These are phyloP conservation scores for Baorangia bicolor DNA, from an alignment of 768 basidiomycete genomes.

Conservation along the genomic window DNA sequence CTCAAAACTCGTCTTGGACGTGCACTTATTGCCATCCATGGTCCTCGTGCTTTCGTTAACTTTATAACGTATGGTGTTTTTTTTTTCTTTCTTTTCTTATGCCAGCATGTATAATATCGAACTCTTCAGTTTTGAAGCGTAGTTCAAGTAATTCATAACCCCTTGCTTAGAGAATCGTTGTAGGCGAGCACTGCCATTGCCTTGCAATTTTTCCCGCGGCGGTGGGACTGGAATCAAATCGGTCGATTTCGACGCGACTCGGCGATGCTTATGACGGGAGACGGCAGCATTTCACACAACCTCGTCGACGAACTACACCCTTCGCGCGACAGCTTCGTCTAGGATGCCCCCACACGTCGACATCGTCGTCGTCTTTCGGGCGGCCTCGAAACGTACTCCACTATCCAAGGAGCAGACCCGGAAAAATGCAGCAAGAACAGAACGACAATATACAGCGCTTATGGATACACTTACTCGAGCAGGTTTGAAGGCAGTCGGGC, in stretches of 20 bases:
- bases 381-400: conserved; percentile 37
- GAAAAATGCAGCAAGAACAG: conserved; percentile 61
- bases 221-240: no score
- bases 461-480: conserved; percentile 58
- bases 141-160: neutral
- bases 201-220: no score
- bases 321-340: neutral
- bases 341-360: conserved; percentile 60
- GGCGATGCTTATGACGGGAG: neutral
- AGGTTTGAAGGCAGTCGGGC: conserved; percentile 69
- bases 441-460: conserved; percentile 67
- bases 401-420: conserved; percentile 62
- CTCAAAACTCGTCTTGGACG: conserved; percentile 16
- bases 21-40: conserved; percentile 4
- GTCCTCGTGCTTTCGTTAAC: conserved; percentile 10
- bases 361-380: conserved; percentile 70
- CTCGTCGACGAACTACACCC: neutral
- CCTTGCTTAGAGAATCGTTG: no score
- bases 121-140: neutral
- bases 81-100: neutral
- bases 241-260: no score
- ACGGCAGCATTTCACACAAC: conserved; percentile 1
- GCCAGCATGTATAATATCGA: conserved; percentile 3
- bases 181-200: no score
- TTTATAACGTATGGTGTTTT: conserved; percentile 14